Evolutionary conservation across 768 basidiomycete genomes (phyloP), one percentile per base, ranked within the genome.

Genomic region (Boletus reticuloceps): DNA sequence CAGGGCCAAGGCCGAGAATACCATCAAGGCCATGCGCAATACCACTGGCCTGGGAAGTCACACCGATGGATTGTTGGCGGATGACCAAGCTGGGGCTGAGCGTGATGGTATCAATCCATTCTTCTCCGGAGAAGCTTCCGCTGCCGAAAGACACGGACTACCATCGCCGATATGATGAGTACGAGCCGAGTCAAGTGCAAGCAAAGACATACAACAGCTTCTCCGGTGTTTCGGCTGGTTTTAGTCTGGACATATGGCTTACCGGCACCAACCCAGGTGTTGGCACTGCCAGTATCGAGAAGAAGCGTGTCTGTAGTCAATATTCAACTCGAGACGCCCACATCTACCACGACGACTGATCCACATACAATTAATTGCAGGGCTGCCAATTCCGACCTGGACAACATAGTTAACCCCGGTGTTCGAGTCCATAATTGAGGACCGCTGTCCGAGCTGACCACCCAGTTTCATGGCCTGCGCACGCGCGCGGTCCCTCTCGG

Each of bases 1-100:
- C 40, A 6, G 77, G 77, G 9, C 76, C 70, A 29, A 63, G 29
- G 59, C 77, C 60, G 13, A 79, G 68, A 46, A 78, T 67, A 13
- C 78, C 78, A 51, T 78, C 75, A 9, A 46, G 6, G 13, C 27
- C 42, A 22, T 19, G 17, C 2, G 22, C 6, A 12, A 75, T 61
- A 8, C 62, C 69, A 5, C 49, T 38, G 41, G 66, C n/a, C 0
- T 17, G 2, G 38, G 38, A 39, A 1, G 77, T 76, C 46, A 69
- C 73, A 19, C 76, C 60, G 25, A 79, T 72, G 20, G 67, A 69
- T 59, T 79, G 77, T 3, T 53, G 12, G 12, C 14, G 34, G 34
- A 65, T 45, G 5, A 53, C 40, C 25, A 60, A 29, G 13, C 13
- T 43, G 3, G 58, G 29, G 4, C 36, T 9, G 27, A 65, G 49